Conservation (phyloP, 2,329 filamentous ascomycete species). For the Orbilia javanica region DNA sequence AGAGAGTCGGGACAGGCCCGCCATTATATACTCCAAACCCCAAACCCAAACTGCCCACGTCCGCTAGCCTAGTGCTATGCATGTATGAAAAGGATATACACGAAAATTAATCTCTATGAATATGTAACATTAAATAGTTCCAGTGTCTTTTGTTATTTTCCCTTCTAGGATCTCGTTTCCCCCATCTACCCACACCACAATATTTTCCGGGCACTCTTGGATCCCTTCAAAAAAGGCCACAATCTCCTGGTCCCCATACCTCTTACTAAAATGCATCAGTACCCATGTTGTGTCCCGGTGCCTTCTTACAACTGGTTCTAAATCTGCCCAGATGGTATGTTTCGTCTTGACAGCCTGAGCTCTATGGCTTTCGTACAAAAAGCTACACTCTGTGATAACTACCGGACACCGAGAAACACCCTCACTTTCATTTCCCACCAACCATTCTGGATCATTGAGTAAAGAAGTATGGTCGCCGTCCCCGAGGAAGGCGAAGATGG, state of each 20-base stretch:
- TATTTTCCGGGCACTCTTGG: constrained; percentile 66
- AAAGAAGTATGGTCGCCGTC: constrained; percentile 67
- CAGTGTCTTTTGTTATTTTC: constrained; percentile 3
- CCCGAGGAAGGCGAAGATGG: constrained; percentile 69
- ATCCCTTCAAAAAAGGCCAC: constrained; percentile 66
- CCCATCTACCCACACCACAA: constrained; percentile 69
- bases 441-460: constrained; percentile 66
- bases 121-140: background rate
- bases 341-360: constrained; percentile 68
- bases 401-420: constrained; percentile 39
- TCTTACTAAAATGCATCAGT: constrained; percentile 68
- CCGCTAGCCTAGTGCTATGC: background rate
- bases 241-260: constrained; percentile 67
- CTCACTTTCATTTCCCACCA: constrained; percentile 63
- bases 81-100: background rate
- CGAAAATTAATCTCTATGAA: background rate
- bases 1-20: no score
- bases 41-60: background rate
- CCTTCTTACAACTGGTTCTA: constrained; percentile 67
- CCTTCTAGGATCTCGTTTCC: constrained; percentile 39
- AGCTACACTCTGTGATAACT: constrained; percentile 70
- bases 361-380: constrained; percentile 67
- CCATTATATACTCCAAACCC: background rate
- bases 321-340: constrained; percentile 68
- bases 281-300: constrained; percentile 68